phyloP scores from a whole-genome alignment of 192 early-diverging fungal genomes.

The Podila clonocystis region DNA sequence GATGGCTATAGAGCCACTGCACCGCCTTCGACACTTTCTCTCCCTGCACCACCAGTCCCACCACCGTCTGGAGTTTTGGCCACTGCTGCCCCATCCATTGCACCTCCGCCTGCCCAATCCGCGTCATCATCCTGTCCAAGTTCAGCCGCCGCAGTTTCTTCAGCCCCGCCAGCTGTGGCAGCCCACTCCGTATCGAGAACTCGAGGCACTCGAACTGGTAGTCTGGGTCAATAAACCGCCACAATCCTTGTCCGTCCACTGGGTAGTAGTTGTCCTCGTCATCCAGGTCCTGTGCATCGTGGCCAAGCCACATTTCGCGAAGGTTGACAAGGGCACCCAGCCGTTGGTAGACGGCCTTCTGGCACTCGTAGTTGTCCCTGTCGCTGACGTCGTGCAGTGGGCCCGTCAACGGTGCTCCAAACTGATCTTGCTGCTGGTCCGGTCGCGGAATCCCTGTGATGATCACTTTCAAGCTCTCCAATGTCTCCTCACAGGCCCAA shows the following conservation, averaged over 20 bases:
- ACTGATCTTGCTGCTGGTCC: conserved; percentile 27
- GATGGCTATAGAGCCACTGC: conserved; percentile 42
- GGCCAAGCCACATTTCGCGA: conserved; percentile 30
- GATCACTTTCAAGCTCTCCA: conserved; percentile 26
- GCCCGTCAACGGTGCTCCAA: conserved; percentile 11
- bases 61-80: conserved; percentile 31
- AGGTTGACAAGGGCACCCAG: conserved; percentile 13
- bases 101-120: conserved; percentile 29
- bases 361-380: conserved; percentile 10
- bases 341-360: conserved; percentile 23
- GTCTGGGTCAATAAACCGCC: conserved; percentile 38
- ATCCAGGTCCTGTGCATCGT: conserved; percentile 41
- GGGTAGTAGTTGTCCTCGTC: conserved; percentile 42
- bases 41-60: conserved; percentile 31
- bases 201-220: conserved; percentile 43
- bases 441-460: conserved; percentile 41
- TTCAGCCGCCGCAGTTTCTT: conserved; percentile 24
- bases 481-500: conserved; percentile 12
- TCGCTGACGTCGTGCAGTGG: conserved; percentile 32
- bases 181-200: conserved; percentile 31
- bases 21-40: conserved; percentile 27
- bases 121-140: conserved; percentile 30
- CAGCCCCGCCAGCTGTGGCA: conserved; percentile 15
- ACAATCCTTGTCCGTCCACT: conserved; percentile 24
- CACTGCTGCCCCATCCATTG: conserved; percentile 42